Percentiles rank a stretch among this genome's conserved stretches.
phyloP scores from a whole-genome alignment of 495 filamentous ascomycete genomes.

The Tuber aestivum region DNA sequence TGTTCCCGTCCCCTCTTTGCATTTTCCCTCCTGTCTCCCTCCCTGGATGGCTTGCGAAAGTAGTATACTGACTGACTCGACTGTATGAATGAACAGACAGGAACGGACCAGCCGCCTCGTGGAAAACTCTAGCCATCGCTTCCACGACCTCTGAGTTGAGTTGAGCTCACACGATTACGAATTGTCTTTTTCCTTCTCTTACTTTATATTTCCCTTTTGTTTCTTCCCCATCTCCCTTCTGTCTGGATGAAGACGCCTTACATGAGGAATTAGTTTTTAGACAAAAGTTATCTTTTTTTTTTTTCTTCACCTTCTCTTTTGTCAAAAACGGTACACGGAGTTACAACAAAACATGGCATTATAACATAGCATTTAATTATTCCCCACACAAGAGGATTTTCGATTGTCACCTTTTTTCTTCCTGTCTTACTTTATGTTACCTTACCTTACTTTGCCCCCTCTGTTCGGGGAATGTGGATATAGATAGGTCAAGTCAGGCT shows the following conservation, averaged over 20 bases:
- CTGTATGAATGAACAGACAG: not conserved
- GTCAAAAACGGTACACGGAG: not conserved
- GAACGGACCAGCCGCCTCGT: not conserved
- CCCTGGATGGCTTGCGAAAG: not conserved
- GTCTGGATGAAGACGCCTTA: too few species aligned
- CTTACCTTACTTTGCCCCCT: not conserved
- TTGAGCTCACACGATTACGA: not conserved
- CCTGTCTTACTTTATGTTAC: not conserved
- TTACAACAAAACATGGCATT: not conserved
- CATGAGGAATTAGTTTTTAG: not conserved
- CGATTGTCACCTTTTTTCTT: not conserved
- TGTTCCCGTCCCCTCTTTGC: not conserved
- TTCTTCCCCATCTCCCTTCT: too few species aligned
- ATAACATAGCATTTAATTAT: not conserved
- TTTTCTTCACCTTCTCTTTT: not conserved
- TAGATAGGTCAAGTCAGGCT: not conserved
- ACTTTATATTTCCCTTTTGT: not conserved
- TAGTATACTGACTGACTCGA: not conserved
- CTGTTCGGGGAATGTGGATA: not conserved
- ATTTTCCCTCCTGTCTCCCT: not conserved
- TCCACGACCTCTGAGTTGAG: not conserved
- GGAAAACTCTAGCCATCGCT: not conserved
- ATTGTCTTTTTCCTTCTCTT: not conserved
- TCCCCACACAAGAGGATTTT: not conserved
- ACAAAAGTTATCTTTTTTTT: not conserved